phyloP scores from a whole-genome alignment of 1,284 basidiomycete genomes.

The Ganoderma leucocontextum region DNA sequence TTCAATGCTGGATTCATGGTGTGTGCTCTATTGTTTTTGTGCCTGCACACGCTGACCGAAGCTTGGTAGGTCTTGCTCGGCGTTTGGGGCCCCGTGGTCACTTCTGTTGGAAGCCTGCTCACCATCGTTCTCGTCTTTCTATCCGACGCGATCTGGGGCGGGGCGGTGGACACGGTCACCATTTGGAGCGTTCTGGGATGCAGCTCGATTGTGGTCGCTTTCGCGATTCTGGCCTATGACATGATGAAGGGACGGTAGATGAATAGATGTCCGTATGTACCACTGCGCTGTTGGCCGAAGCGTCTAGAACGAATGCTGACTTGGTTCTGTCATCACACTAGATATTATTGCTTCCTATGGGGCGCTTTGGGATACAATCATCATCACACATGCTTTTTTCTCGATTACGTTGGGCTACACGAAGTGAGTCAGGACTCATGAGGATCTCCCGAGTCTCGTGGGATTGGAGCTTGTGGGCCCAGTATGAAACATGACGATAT shows the following conservation, averaged over 20 bases:
- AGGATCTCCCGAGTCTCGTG: not conserved
- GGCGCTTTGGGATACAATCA: not conserved
- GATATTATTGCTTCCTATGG: not conserved
- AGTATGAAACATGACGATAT: not conserved
- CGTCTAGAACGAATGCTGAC: not conserved
- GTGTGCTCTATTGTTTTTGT: constrained; percentile 31
- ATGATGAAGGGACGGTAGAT: constrained; percentile 51
- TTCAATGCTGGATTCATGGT: constrained; percentile 87
- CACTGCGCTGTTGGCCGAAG: not conserved
- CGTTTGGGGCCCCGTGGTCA: constrained; percentile 85
- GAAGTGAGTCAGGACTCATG: not conserved
- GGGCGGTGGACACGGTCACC: constrained; percentile 62
- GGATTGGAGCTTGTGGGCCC: not conserved
- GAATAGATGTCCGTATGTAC: constrained; percentile 5
- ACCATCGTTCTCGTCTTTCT: constrained; percentile 85
- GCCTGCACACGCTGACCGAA: constrained; percentile 21
- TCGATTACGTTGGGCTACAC: not conserved
- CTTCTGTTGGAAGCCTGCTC: constrained; percentile 83
- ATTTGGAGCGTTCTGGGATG: constrained; percentile 73
- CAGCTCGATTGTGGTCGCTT: constrained; percentile 74
- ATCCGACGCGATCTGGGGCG: constrained; percentile 74
- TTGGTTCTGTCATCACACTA: not conserved
- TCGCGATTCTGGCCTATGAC: constrained; percentile 77
- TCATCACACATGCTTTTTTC: not conserved
- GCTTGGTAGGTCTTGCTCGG: constrained; percentile 71